Base-by-base conservation (phyloP, 805 yeast species). In the Saccharomycopsis fermentans region DNA sequence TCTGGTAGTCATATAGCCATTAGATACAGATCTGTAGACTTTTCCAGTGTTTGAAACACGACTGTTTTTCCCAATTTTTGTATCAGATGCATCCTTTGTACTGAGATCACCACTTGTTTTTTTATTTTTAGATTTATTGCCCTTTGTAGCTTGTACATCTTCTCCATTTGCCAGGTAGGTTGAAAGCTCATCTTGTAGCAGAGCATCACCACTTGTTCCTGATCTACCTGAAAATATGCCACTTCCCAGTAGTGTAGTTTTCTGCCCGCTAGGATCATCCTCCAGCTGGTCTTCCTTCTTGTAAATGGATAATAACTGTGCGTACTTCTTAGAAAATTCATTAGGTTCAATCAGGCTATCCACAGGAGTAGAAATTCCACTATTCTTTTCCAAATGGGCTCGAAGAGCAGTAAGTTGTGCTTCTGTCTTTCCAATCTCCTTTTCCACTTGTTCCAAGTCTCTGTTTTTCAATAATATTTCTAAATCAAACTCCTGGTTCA, bases 401-500 rank as follows among this genome's bases (percentile, higher is more conserved):
- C 81, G 72, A 60, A 84, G 64, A 2, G 81, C 73, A 11, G 77
- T 70, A 75, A 84, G 71, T 62, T 82, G 83, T 1, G 84, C 75
- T 65, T 82, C 83, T 36, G 83, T 80, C 62, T 80, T 80, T 14
- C 77, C 75, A 1, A 82, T 73, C 63, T 83, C 87, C 47, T 75
- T 74, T 56, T 80, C 78, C 1, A 82, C 73, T 21, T 76, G 67
- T 40, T 74, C 71, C 52, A 77, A 66, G 66, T 84, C 87, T 59
- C 78, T 75, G 68, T 83, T 85, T 57, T 81, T 83, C 55, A 84
- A 69, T 32, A 84, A 65, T 12, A 83, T 81, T 63, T 83, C 87
- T 52, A 83, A 66, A 65, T 83, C 84, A 50, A 62, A 57, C 51
- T 62, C 61, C 35, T 62, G 59, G 56, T 59, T 59, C 29, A 62